A percentile compares a stretch with the other conserved stretches of the same genome.
Evolutionary conservation across 1,139 yeast genomes (phyloP).

Genomic region (Geotrichum histeridarum): DNA sequence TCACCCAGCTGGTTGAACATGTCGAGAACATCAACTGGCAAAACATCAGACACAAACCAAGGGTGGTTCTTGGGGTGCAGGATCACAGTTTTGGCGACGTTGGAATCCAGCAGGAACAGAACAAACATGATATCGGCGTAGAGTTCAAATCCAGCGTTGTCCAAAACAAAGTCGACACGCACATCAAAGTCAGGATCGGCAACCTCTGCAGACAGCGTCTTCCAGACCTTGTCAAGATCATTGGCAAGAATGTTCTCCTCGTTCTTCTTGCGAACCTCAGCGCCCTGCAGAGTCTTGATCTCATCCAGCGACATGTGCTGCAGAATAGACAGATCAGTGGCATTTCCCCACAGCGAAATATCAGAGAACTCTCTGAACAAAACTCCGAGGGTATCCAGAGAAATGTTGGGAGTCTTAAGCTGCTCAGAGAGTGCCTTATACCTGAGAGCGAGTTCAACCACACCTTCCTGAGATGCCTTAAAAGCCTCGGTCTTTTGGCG

Average conservation of each 20-base stretch:
- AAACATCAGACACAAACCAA: constrained; percentile 96
- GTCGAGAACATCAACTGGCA: constrained; percentile 68
- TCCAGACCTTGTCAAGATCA: constrained; percentile 70
- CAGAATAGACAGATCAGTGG: constrained; percentile 84
- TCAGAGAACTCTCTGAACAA: constrained; percentile 66
- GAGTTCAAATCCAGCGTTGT: constrained; percentile 92
- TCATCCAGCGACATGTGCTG: constrained; percentile 69
- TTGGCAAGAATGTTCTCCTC: constrained; percentile 78
- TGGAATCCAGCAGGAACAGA: constrained; percentile 68
- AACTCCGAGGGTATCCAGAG: constrained; percentile 45
- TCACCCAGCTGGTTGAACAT: constrained; percentile 57
- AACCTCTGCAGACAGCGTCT: constrained; percentile 32
- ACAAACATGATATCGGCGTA: constrained; percentile 80
- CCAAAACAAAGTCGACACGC: constrained; percentile 80
- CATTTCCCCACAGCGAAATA: constrained; percentile 95
- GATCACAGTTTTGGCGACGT: constrained; percentile 56
- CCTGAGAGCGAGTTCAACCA: constrained; percentile 72
- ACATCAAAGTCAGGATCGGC: constrained; percentile 25
- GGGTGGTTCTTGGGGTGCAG: constrained; percentile 89
- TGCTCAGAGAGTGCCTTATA: constrained; percentile 49
- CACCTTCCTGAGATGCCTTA: constrained; percentile 68
- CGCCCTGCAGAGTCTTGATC: constrained; percentile 85
- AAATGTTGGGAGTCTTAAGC: constrained; percentile 35
- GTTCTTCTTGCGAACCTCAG: constrained; percentile 74
- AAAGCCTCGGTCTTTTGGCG: constrained; percentile 68